Evolutionary conservation across 192 early-diverging fungal genomes (phyloP).

Genomic region (Geranomyces michiganensis): DNA sequence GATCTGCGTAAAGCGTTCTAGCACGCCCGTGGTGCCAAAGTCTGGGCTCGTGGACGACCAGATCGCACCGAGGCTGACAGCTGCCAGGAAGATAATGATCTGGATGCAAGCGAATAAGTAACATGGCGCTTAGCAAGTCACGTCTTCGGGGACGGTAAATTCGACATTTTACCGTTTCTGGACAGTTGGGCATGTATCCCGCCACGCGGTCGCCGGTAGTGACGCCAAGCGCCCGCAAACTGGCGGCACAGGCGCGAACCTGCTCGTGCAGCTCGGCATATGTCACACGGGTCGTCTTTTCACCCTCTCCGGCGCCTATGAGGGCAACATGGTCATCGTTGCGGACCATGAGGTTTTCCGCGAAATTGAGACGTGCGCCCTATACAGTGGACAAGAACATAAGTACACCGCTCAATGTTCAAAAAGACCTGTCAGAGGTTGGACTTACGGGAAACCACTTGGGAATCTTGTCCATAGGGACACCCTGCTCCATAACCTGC

Average conservation of each 20-base stretch:
- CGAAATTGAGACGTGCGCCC: constrained; percentile 83
- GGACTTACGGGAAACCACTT: constrained; percentile 78
- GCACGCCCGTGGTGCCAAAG: constrained; percentile 87
- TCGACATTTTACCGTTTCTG: constrained; percentile 68
- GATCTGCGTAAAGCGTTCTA: constrained; percentile 93
- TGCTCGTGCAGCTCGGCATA: constrained; percentile 72
- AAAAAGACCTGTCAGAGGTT: not conserved
- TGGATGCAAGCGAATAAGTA: too few relatives aligned
- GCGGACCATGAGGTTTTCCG: constrained; percentile 81
- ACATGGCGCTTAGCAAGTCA: too few relatives aligned
- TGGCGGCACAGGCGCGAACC: constrained; percentile 72
- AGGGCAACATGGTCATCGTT: constrained; percentile 46
- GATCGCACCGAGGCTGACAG: constrained; percentile 80
- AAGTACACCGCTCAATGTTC: not conserved
- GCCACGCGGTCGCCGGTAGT: constrained; percentile 81
- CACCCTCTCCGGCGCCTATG: constrained; percentile 35
- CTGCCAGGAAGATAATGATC: constrained; percentile 41
- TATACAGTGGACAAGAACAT: not conserved
- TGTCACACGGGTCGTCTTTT: constrained; percentile 47
- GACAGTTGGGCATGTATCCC: constrained; percentile 86
- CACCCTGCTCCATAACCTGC: constrained; percentile 71
- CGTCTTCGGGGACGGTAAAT: too few relatives aligned
- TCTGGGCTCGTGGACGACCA: constrained; percentile 96
- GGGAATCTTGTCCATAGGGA: constrained; percentile 84
- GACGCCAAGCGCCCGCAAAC: constrained; percentile 74